Evolutionary conservation across 116 monocot species (phyloP).

Genomic region (Posidonia oceanica): DNA sequence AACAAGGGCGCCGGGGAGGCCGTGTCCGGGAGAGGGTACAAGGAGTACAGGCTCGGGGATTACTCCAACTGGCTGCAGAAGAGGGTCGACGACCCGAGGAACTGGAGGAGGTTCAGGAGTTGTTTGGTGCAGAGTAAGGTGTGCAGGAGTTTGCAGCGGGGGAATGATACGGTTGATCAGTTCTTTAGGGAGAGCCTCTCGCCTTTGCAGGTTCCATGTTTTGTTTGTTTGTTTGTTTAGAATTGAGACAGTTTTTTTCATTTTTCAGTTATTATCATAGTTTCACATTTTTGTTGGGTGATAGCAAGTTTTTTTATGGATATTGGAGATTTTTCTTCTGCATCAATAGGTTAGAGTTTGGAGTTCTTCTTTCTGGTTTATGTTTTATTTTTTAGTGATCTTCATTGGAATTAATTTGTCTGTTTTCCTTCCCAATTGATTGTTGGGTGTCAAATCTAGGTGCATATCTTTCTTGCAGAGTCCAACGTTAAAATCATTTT

Average conservation of each 20-base stretch:
- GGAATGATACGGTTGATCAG: background rate
- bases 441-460: no score
- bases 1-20: conserved; percentile 31
- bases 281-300: no score
- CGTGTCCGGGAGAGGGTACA: conserved; percentile 21
- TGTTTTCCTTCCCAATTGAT: no score
- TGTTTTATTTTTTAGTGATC: no score
- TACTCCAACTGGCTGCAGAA: conserved; percentile 33
- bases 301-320: no score
- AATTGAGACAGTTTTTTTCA: background rate
- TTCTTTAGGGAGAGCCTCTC: conserved; percentile 10
- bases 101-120: conserved; percentile 27
- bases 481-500: no score
- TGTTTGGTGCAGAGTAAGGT: conserved; percentile 21
- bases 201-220: conserved; percentile 9
- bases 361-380: no score
- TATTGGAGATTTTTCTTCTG: no score
- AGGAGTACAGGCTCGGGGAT: conserved; percentile 40
- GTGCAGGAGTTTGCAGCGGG: conserved; percentile 12
- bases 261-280: background rate
- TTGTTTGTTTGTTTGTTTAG: background rate
- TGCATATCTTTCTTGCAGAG: no score
- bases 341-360: no score
- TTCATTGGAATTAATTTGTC: no score
- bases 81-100: conserved; percentile 17